phyloP scores from a whole-genome alignment of 345 rosid genomes.

The Camelina sativa region DNA sequence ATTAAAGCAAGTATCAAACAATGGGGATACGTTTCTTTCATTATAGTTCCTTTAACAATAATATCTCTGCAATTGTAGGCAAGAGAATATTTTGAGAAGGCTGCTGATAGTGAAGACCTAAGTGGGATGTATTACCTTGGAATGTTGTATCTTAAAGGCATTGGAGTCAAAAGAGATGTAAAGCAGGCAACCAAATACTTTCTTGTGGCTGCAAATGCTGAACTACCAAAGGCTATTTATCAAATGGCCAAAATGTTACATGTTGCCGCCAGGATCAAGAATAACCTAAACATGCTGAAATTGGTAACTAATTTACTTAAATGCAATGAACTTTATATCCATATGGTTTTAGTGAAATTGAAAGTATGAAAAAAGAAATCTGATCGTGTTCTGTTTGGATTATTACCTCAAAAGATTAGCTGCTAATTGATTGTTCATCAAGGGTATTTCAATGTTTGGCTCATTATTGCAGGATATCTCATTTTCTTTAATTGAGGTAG shows the following conservation, averaged over 20 bases:
- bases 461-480: too few species aligned
- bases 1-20: too few species aligned
- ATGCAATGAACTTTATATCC: background rate
- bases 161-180: conserved; percentile 85
- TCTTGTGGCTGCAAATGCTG: conserved; percentile 80
- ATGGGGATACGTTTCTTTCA: too few species aligned
- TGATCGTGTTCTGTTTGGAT: background rate
- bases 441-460: too few species aligned
- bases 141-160: conserved; percentile 81
- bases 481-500: too few species aligned
- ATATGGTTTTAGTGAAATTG: background rate
- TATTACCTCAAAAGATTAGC: too few species aligned
- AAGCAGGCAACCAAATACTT: conserved; percentile 72
- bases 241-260: conserved; percentile 98
- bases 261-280: conserved; percentile 81
- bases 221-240: conserved; percentile 94
- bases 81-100: conserved; percentile 88
- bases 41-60: too few species aligned
- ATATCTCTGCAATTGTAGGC: conserved; percentile 55
- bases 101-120: conserved; percentile 69
- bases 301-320: conserved; percentile 42
- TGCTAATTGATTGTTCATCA: too few species aligned
- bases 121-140: conserved; percentile 94
- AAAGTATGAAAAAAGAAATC: too few species aligned
- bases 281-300: conserved; percentile 55